Evolutionary conservation across 2,329 filamentous ascomycete genomes (phyloP), one percentile per base, ranked within the genome.

Genomic region (Penicillium sp.): DNA sequence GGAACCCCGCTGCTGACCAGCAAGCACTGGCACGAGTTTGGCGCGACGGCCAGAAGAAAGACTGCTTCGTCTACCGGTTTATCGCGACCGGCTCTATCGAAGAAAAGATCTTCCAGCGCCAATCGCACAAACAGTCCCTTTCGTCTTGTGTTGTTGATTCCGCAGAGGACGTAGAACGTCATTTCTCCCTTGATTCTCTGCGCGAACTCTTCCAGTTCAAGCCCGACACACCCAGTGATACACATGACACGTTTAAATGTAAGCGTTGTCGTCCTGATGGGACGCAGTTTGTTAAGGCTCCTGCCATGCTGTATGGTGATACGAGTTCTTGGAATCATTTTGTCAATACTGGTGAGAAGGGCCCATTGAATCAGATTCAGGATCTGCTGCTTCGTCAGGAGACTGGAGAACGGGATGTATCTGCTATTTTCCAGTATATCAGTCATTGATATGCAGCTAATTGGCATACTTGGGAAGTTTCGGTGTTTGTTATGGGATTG

Each of bases 291-390:
- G 84, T 97, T 68, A 97, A 97, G 72, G 91, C 93, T 1, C 89
- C 89, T 4, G 94, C 94, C 1, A 93, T 97, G 87, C 77, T 99
- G 56, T 99, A 99, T 68, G 94, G 94, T 48, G 94, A 99, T 68
- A 97, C 94, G 19, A 97, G 91, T 74, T 93, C 91, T n/a, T 99
- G 94, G 94, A 99, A 99, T 68, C 94, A 99, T 73, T 96, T 97
- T 75, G 84, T 88, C 40, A 97, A 96, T 65, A 84, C 86, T 58
- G 84, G 84, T 3, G 82, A 82, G 60, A 76, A 78, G 6, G 84
- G 84, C 0, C 87, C 84, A 0, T 74, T 99, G 68, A 83, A 84
- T 60, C 82, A 83, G 56, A 99, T 99, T 55, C 93, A 99, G 73
- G 94, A 99, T 77, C 74, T 97, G 69, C 70, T 99, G 67, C 77